These are phyloP conservation scores for Acacia pycnantha DNA, from an alignment of 331 rosid genomes.

Conservation along the genomic window DNA sequence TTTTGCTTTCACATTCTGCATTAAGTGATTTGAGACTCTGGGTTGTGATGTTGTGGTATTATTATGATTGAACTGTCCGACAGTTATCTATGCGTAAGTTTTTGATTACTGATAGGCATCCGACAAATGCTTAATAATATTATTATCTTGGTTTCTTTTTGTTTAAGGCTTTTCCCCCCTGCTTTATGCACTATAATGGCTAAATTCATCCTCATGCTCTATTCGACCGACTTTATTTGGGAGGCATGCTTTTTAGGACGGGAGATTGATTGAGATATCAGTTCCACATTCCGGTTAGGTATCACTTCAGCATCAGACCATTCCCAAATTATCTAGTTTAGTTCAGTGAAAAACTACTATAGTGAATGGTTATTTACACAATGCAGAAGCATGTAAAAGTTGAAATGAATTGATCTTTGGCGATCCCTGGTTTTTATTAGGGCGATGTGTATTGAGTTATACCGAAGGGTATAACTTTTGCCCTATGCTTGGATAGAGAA, in stretches of 20 bases:
- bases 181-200: not conserved
- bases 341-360: too few species aligned
- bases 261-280: not conserved
- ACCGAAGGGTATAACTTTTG: not conserved
- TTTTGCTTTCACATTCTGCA: slow-evolving; percentile 15
- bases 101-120: slow-evolving; percentile 11
- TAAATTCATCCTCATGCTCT: not conserved
- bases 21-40: slow-evolving; percentile 25
- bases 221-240: not conserved
- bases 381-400: not conserved
- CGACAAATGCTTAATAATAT: not conserved
- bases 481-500: too few species aligned
- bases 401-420: not conserved
- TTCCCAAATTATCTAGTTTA: not conserved
- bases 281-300: not conserved
- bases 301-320: not conserved
- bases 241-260: not conserved
- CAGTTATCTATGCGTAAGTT: slow-evolving; percentile 13
- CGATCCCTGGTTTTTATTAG: not conserved
- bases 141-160: not conserved
- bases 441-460: not conserved
- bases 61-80: not conserved
- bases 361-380: not conserved
- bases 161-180: slow-evolving; percentile 13
- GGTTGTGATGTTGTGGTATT: slow-evolving; percentile 26